phyloP scores from a whole-genome alignment of 2,329 filamentous ascomycete species.

The Dichotomopilus funicola region DNA sequence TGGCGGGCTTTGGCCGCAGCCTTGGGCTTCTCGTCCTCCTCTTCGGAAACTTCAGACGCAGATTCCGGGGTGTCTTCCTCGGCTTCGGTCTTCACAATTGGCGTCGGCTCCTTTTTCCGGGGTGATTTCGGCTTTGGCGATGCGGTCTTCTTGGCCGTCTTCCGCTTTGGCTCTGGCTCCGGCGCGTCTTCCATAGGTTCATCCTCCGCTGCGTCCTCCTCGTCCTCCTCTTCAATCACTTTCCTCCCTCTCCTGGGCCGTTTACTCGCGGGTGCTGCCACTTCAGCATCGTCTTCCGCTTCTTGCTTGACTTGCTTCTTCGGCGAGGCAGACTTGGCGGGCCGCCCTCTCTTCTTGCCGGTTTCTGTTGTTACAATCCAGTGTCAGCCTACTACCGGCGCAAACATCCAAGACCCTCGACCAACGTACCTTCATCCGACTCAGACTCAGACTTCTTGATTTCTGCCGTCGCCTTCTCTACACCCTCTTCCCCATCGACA shows the following conservation, averaged over 20 bases:
- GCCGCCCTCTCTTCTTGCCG: constrained; percentile 41
- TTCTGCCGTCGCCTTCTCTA: constrained; percentile 12
- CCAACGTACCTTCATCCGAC: constrained; percentile 29
- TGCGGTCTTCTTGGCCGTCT: constrained; percentile 21
- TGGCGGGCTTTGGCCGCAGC: constrained; percentile 68
- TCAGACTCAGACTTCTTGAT: constrained; percentile 30
- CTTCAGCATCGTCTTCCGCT: constrained; percentile 52
- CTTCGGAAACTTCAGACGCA: constrained; percentile 46
- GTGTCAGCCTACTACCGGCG: neutral
- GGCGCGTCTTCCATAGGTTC: constrained; percentile 30
- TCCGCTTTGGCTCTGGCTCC: constrained; percentile 18
- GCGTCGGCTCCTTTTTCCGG: constrained; percentile 17
- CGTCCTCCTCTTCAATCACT: constrained; percentile 48
- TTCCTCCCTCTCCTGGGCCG: constrained; percentile 41
- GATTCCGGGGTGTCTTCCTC: constrained; percentile 39
- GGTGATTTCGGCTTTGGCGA: constrained; percentile 24
- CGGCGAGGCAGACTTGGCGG: constrained; percentile 15
- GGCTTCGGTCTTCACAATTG: constrained; percentile 37
- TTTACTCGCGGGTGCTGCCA: constrained; percentile 45
- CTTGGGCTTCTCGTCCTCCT: constrained; percentile 60
- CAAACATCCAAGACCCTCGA: neutral
- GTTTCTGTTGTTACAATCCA: neutral
- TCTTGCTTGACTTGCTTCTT: constrained; percentile 29
- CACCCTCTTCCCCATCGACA: constrained; percentile 8
- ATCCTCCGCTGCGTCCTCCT: constrained; percentile 39